Conservation (phyloP, 805 yeast genomes). For the Gaillardinia entomophila region DNA sequence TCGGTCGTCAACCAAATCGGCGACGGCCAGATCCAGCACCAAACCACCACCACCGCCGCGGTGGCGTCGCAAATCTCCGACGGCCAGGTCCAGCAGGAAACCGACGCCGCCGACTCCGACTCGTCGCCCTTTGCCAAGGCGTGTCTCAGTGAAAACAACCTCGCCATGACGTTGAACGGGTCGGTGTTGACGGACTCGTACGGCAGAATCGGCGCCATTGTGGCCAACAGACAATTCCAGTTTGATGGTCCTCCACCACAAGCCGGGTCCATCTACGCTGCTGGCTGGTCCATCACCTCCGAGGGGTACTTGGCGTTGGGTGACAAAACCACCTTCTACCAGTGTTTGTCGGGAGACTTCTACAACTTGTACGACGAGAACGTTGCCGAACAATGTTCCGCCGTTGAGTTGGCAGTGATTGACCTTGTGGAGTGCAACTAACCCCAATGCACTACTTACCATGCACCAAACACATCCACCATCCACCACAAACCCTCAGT, state of each 20-base stretch:
- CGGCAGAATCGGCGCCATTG: conserved; percentile 37
- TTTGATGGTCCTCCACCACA: conserved; percentile 5
- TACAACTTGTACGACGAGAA: conserved; percentile 70
- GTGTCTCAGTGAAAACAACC: conserved; percentile 44
- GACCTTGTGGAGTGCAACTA: conserved; percentile 55
- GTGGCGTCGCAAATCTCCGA: conserved; percentile 6
- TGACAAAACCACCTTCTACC: conserved; percentile 55
- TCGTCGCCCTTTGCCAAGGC: conserved; percentile 9
- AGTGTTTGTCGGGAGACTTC: conserved; percentile 71
- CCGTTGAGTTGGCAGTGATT: conserved; percentile 56
- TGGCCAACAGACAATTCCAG: conserved; percentile 6
- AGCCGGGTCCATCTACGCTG: conserved; percentile 12
- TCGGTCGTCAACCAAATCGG: conserved; percentile 41
- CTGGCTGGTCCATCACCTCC: conserved; percentile 38
- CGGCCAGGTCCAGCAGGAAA: conserved; percentile 10
- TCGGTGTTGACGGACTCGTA: conserved; percentile 50
- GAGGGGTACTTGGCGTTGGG: conserved; percentile 65
- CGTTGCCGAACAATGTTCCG: conserved; percentile 56
- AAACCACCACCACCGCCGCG: conserved; percentile 21
- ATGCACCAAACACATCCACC: too few species aligned
- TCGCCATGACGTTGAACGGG: conserved; percentile 49
- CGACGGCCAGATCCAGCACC: conserved; percentile 45
- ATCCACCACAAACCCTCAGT: too few species aligned
- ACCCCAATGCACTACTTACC: too few species aligned
- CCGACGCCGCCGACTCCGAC: conserved; percentile 1